Percentiles rank a stretch among this genome's conserved stretches.
These are phyloP conservation scores for Neospora caninum DNA, from an alignment of 169 alveolate genomes.

Conservation along the genomic window DNA sequence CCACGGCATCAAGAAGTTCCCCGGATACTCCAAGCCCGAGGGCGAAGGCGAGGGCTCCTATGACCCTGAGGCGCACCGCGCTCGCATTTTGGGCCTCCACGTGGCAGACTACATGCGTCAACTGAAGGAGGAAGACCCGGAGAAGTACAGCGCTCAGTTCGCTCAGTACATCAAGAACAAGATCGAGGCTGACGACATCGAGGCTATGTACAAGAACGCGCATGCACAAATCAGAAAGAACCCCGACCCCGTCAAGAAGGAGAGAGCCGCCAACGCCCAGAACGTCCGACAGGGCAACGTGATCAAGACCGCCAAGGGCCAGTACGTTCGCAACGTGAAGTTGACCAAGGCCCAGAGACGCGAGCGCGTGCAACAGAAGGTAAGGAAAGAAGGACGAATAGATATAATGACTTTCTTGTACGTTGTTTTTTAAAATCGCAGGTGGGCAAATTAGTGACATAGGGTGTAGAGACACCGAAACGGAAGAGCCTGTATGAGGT, in stretches of 20 bases:
- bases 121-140: constrained; percentile 95
- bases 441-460: too few relatives aligned
- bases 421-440: too few relatives aligned
- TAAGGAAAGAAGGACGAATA: constrained; percentile 53
- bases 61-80: constrained; percentile 98
- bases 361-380: constrained; percentile 93
- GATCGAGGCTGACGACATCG: constrained; percentile 93
- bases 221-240: constrained; percentile 96
- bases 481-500: too few relatives aligned
- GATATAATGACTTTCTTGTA: not conserved
- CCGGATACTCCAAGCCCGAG: constrained; percentile 91
- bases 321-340: constrained; percentile 91
- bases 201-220: constrained; percentile 96
- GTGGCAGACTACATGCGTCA: constrained; percentile 96
- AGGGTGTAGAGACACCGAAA: too few relatives aligned
- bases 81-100: constrained; percentile 98
- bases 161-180: constrained; percentile 93
- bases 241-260: constrained; percentile 91
- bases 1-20: constrained; percentile 99
- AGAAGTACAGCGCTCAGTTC: constrained; percentile 95
- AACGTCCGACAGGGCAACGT: constrained; percentile 86
- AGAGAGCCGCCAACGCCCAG: constrained; percentile 75
- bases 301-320: constrained; percentile 88
- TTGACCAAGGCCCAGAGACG: constrained; percentile 93
- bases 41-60: constrained; percentile 91